Conservation (phyloP, 2,329 filamentous ascomycete genomes). For the Cladosporium cucumerinum region DNA sequence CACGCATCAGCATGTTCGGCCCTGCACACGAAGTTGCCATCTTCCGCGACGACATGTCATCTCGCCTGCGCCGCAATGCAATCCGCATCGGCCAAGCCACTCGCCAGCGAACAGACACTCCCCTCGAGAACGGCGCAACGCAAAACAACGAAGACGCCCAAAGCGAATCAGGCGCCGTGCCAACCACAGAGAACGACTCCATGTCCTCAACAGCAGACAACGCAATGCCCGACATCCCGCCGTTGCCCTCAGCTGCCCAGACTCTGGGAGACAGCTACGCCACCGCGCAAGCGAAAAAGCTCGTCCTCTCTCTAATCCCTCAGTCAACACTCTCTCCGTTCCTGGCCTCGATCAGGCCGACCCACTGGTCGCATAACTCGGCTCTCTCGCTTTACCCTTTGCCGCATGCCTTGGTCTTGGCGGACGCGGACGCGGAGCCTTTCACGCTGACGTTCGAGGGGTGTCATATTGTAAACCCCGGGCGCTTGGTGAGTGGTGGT, state of each 20-base stretch:
- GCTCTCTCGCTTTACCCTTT: slow-evolving; percentile 81
- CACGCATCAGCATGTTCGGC: slow-evolving; percentile 78
- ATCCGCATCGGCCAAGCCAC: slow-evolving; percentile 62
- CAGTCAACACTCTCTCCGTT: slow-evolving; percentile 89
- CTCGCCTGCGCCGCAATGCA: slow-evolving; percentile 71
- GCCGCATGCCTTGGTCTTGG: slow-evolving; percentile 76
- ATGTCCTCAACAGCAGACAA: not conserved
- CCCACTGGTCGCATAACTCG: slow-evolving; percentile 83
- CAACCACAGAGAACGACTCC: slow-evolving; percentile 17
- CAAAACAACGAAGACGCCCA: slow-evolving; percentile 22
- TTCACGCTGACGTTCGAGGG: slow-evolving; percentile 92
- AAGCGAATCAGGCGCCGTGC: slow-evolving; percentile 30
- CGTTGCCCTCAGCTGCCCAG: not conserved
- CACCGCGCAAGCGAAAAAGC: slow-evolving; percentile 31
- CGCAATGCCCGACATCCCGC: not conserved
- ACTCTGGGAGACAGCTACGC: not conserved
- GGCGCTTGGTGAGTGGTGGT: slow-evolving; percentile 62
- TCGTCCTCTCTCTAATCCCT: slow-evolving; percentile 88
- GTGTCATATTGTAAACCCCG: slow-evolving; percentile 93
- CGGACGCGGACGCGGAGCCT: slow-evolving; percentile 75
- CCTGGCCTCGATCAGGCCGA: slow-evolving; percentile 70
- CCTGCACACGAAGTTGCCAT: slow-evolving; percentile 83
- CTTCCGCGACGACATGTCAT: slow-evolving; percentile 81
- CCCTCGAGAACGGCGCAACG: not conserved
- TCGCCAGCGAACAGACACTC: slow-evolving; percentile 35